Base-by-base conservation (phyloP, 257 asterid species). In the Eucommia ulmoides region DNA sequence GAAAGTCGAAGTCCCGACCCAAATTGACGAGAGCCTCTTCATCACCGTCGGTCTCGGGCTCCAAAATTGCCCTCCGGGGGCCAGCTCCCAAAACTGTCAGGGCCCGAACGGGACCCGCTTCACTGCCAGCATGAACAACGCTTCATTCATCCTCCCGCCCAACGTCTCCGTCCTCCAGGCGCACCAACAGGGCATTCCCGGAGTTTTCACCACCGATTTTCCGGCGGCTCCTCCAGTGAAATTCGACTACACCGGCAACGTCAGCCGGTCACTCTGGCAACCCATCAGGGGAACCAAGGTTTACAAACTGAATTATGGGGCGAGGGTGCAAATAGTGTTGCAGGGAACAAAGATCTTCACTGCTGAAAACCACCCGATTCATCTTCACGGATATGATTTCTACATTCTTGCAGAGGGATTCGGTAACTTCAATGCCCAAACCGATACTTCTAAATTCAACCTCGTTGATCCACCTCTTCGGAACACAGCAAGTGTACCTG, bases 311-410 rank as follows among this genome's bases (percentile, higher is more conserved):
- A 46, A 46, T 3, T 46, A 18, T 22, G 51, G 51, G 14, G 18
- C 51, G 1, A 46, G 22, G 20, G 51, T 46, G 8, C 51, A 46
- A 23, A 23, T 46, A 18, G 51, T 46, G 51, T 19, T 46, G 20
- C 51, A 46, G 20, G 51, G 51, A 14, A 46, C 51, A n/a, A 46
- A 16, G 7, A 46, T 46, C 20, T 46, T 46, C 51, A 46, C 51
- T 16, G 22, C 4, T 16, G 51, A 46, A 23, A 46, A 46, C 20
- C 51, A 46, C 22, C 51, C 51, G 20, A 46, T 46, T 46, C 51
- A 46, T 46, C 51, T 46, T 8, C 51, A 46, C 20, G 51, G 51
- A 7, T 46, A 46, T 20, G 51, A 46, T 46, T 46, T 46, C 51
- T 46, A 46, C 51, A 19, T 46, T 6, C 18, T 46, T 9, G 51